phyloP scores from a whole-genome alignment of 208 protist genomes.

The Trypanosoma vivax region DNA sequence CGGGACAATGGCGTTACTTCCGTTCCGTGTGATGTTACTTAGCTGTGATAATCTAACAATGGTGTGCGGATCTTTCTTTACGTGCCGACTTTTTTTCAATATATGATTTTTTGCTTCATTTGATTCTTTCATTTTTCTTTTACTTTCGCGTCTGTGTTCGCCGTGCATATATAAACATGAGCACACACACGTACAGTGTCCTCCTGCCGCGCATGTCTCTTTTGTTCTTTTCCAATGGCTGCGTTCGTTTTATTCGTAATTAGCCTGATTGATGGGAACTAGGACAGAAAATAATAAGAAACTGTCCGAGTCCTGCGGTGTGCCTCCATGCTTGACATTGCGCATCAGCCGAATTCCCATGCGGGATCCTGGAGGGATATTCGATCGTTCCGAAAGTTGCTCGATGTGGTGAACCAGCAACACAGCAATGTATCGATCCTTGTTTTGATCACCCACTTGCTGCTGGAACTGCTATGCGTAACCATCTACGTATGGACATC shows the following conservation, averaged over 20 bases:
- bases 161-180: too few relatives aligned
- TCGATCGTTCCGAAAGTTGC: conserved; percentile 46
- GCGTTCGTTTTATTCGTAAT: conserved; percentile 1
- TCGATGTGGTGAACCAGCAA: conserved; percentile 57
- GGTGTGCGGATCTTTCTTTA: too few relatives aligned
- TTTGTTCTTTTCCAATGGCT: too few relatives aligned
- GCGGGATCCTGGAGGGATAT: conserved; percentile 19
- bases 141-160: too few relatives aligned
- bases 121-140: too few relatives aligned
- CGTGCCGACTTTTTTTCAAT: too few relatives aligned
- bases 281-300: conserved; percentile 6
- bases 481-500: conserved; percentile 71
- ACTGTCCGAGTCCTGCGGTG: background rate
- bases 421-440: conserved; percentile 59
- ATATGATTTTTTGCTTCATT: too few relatives aligned
- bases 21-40: too few relatives aligned
- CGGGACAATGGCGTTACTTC: too few relatives aligned
- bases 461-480: conserved; percentile 54
- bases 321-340: conserved; percentile 2
- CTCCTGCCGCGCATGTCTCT: too few relatives aligned
- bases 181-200: too few relatives aligned
- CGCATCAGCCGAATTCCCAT: background rate
- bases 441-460: conserved; percentile 40
- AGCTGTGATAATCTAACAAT: too few relatives aligned
- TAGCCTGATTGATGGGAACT: conserved; percentile 1